Conservation (phyloP, 768 basidiomycete species). For the Terana coerulea region DNA sequence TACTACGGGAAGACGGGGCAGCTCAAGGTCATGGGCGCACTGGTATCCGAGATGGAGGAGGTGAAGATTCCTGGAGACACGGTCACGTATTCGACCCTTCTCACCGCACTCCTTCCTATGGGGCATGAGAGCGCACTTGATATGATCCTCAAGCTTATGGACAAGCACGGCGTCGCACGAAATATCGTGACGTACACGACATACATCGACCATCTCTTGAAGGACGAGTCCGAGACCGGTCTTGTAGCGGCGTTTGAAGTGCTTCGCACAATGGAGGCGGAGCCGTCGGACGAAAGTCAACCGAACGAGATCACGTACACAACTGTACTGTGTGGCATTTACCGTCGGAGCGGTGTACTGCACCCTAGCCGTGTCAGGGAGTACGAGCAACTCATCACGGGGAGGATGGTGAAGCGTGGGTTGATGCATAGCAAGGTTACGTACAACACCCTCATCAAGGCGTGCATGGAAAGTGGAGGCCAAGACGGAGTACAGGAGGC, state of each 20-base stretch:
- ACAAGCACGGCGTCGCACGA: conserved; percentile 64
- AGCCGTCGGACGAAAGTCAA: conserved; percentile 31
- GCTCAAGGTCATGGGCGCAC: conserved; percentile 52
- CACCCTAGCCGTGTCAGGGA: conserved; percentile 40
- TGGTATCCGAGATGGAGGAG: conserved; percentile 55
- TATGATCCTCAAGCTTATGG: conserved; percentile 70
- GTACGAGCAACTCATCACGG: conserved; percentile 46
- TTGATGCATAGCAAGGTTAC: conserved; percentile 57
- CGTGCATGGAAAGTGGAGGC: conserved; percentile 51
- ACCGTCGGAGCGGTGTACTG: conserved; percentile 50
- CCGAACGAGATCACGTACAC: conserved; percentile 88
- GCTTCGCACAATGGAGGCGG: conserved; percentile 70
- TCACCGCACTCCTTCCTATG: conserved; percentile 70
- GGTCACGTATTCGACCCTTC: conserved; percentile 83
- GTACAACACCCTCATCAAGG: conserved; percentile 76
- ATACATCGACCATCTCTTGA: conserved; percentile 74
- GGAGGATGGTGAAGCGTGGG: conserved; percentile 53
- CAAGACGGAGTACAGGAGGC: conserved; percentile 51
- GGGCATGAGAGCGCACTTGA: conserved; percentile 63
- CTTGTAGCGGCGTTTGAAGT: conserved; percentile 66
- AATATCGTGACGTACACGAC: conserved; percentile 76
- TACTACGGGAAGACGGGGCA: conserved; percentile 63
- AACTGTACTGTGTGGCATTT: conserved; percentile 66
- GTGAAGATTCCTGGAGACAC: conserved; percentile 66
- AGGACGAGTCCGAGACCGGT: conserved; percentile 46